Percentiles rank a stretch among this genome's conserved stretches.
phyloP scores from a whole-genome alignment of 163 green algal genomes.

The Chlamydomonas reinhardtii region DNA sequence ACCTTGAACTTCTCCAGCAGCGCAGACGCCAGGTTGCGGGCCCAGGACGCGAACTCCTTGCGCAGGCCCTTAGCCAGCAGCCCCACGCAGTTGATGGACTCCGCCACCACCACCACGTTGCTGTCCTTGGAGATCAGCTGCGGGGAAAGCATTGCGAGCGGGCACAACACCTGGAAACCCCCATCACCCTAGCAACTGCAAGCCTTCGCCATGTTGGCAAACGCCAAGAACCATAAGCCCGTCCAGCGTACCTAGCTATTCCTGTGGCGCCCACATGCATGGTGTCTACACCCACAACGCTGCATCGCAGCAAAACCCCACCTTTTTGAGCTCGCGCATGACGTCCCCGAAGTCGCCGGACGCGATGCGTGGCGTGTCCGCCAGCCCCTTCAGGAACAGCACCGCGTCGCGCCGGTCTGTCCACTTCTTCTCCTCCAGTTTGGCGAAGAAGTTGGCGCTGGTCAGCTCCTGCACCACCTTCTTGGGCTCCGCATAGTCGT shows the following conservation, averaged over 20 bases:
- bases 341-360: slow-evolving; percentile 88
- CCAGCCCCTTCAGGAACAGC: slow-evolving; percentile 79
- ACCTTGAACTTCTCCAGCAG: slow-evolving; percentile 93
- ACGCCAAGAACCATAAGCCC: too few species aligned
- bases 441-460: slow-evolving; percentile 87
- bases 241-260: too few species aligned
- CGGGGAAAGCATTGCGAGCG: not conserved
- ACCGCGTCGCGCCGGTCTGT: slow-evolving; percentile 87
- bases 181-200: too few species aligned
- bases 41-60: slow-evolving; percentile 68
- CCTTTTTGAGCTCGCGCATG: slow-evolving; percentile 84
- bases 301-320: not conserved
- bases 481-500: slow-evolving; percentile 91
- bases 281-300: too few species aligned
- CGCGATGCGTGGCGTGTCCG: slow-evolving; percentile 66
- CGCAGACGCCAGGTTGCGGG: slow-evolving; percentile 51
- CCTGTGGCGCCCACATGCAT: too few species aligned
- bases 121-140: slow-evolving; percentile 85
- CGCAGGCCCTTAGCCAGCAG: slow-evolving; percentile 83
- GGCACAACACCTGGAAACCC: too few species aligned
- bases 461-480: slow-evolving; percentile 66
- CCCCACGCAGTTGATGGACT: slow-evolving; percentile 80
- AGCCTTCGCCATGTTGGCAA: too few species aligned
- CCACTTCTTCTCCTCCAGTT: slow-evolving; percentile 93
- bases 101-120: slow-evolving; percentile 75